These are phyloP conservation scores for Microbotryum lychnidis-dioicae DNA, from an alignment of 1,284 basidiomycete genomes.

Conservation along the genomic window DNA sequence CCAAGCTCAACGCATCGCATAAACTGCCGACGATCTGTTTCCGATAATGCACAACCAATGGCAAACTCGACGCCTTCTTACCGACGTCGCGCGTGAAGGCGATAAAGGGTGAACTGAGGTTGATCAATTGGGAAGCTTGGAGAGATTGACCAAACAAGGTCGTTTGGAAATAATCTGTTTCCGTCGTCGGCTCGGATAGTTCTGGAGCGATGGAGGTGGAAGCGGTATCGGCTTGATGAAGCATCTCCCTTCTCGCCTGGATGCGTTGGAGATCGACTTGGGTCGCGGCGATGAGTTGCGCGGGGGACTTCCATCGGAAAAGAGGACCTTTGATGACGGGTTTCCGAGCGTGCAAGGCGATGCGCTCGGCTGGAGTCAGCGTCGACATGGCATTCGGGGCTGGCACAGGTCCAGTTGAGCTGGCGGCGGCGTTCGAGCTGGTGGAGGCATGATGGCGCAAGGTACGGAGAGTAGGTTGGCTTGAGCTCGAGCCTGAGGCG, in stretches of 20 bases:
- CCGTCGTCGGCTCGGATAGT: conserved; percentile 1
- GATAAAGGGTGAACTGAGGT: conserved; percentile 32
- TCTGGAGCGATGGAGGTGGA: neutral
- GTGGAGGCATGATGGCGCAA: conserved; percentile 19
- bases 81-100: conserved; percentile 26
- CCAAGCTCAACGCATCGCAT: conserved; percentile 19
- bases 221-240: conserved; percentile 22
- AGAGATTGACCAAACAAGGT: conserved; percentile 29
- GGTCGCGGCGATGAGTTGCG: conserved; percentile 21
- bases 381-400: conserved; percentile 7
- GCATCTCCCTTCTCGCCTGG: conserved; percentile 22
- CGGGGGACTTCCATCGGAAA: conserved; percentile 25
- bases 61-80: conserved; percentile 28
- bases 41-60: conserved; percentile 33
- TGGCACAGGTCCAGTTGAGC: conserved; percentile 11
- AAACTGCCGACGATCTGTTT: conserved; percentile 24
- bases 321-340: conserved; percentile 28
- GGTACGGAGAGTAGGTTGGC: conserved; percentile 16
- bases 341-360: conserved; percentile 17
- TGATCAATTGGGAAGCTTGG: conserved; percentile 24
- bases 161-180: conserved; percentile 18
- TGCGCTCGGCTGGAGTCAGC: conserved; percentile 20
- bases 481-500: neutral
- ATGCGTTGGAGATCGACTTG: conserved; percentile 26
- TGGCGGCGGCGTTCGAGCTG: conserved; percentile 1